Base-by-base conservation (phyloP, 1,139 yeast species). In the Geotrichum australiense region DNA sequence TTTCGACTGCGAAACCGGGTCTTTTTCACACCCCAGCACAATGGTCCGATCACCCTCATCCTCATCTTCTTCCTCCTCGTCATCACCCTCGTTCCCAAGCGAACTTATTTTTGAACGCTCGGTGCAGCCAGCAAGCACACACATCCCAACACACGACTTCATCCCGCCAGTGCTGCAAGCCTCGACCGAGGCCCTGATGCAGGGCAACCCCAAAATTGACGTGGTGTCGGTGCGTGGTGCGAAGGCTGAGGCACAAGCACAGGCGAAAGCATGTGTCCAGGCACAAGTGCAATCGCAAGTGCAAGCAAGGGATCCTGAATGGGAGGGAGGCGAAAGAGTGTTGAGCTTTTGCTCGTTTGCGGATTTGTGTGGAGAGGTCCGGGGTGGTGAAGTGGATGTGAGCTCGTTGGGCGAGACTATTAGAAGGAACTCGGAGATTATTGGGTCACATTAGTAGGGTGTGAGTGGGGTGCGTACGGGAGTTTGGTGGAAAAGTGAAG, bases 101-200 rank as follows among this genome's bases (percentile, higher is more conserved):
- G 61, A 65, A 24, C 48, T 59, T 47, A 66, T 66, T 31, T 66
- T 66, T 43, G 70, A 66, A 43, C 58, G 70, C 14, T 60, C 63
- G 4, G 70, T 66, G 4, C 68, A 64, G 37, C 66, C 61, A 35
- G 29, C 10, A 11, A 25, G 10, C 25, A 31, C 11, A 14, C 19
- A 31, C 8, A 59, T 66, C 30, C 71, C 72, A 16, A 58, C 71
- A 19, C 79, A 74, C 50, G 86, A 84, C 59, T 76, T 68, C 52
- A 82, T 84, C 39, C 87, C 94, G 1, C 87, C 95, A 2, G 87
- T 87, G 7, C 68, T 86, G 55, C 94, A 84, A 55, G 89, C 89
- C 7, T 73, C 89, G 20, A 75, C 91, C 3, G 70, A 76, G 36
- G 70, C 80, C 27, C 68, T 83, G 39, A 71, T 72, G 32, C 79